Base-by-base conservation (phyloP, 148 eudicot genomes). In the Chenopodium album region DNA sequence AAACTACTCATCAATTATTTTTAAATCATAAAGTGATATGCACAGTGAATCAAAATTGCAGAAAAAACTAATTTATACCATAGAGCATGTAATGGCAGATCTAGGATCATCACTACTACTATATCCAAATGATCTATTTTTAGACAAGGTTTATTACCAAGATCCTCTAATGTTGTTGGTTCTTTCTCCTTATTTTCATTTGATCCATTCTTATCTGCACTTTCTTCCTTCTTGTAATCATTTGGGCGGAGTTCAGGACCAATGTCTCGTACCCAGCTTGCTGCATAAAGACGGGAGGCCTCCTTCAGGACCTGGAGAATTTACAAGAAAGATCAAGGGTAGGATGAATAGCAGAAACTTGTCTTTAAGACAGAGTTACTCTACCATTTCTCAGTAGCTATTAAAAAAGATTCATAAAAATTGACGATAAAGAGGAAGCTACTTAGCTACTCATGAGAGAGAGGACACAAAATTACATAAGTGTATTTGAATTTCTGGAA, bases 261-360 rank as follows among this genome's bases (percentile, higher is more conserved):
- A 85, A 95, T 95, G 89, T 95, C 98, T 77, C 98, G 89, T 66
- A 93, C 98, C 97, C 97, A 95, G 81, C 98, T 93, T 22, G 93
- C 97, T 72, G 86, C 90, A 84, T 95, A 93, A 44, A 93, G 90
- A 71, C 94, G 90, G 26, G 91, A 84, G 20, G 98, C 98, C 90
- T 91, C 91, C 92, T 92, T 91, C 78, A 93, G 32, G 41, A 95
- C 93, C 98, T 94, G 84, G 41, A 64, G 14, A 22, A 10, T 6
- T 50, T 9, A 52, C 37, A 52, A 22, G 76, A 14, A 73, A 79
- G 41, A 78, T 47, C 26, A 41, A 69, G 26, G 48, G 17, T 37
- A 19, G 13, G 3, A 71, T 41, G 50, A 71, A 72, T 72, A 72
- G 7, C 14, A 44, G 32, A 72, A 44, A 72, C 20, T 31, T 20